phyloP scores from a whole-genome alignment of 108 stramenopile genomes.

The Nannochloropsis gaditana region DNA sequence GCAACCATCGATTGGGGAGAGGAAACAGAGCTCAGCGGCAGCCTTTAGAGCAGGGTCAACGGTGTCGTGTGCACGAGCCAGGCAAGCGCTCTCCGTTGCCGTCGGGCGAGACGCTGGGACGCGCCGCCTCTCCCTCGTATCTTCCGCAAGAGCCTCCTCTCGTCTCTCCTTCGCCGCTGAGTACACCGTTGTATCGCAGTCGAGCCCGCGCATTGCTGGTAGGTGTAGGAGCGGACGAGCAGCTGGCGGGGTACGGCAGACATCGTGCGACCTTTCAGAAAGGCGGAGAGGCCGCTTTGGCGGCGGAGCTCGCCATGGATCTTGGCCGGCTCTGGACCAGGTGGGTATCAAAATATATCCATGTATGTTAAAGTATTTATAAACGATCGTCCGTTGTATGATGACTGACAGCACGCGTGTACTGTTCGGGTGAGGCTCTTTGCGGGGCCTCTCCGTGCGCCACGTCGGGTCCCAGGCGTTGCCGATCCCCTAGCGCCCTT shows the following conservation, averaged over 20 bases:
- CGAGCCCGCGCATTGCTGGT: constrained; percentile 62
- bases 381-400: neutral
- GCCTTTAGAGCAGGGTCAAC: neutral
- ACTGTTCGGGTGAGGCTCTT: too few relatives aligned
- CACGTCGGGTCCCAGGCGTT: neutral
- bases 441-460: too few relatives aligned
- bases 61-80: neutral
- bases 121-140: neutral
- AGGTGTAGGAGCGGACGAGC: constrained; percentile 96
- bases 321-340: constrained; percentile 81
- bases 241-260: constrained; percentile 88
- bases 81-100: neutral
- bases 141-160: neutral
- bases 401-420: too few relatives aligned
- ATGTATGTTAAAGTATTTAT: neutral
- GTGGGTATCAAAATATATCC: neutral
- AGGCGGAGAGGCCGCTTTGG: constrained; percentile 58
- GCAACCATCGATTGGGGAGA: neutral
- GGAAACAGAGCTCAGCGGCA: neutral
- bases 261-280: constrained; percentile 74
- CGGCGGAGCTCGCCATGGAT: constrained; percentile 71
- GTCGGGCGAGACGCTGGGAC: neutral
- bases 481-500: constrained; percentile 1
- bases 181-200: neutral
- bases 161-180: neutral